phyloP scores from a whole-genome alignment of 2,329 filamentous ascomycete species.

The Waltergamsia citrina region DNA sequence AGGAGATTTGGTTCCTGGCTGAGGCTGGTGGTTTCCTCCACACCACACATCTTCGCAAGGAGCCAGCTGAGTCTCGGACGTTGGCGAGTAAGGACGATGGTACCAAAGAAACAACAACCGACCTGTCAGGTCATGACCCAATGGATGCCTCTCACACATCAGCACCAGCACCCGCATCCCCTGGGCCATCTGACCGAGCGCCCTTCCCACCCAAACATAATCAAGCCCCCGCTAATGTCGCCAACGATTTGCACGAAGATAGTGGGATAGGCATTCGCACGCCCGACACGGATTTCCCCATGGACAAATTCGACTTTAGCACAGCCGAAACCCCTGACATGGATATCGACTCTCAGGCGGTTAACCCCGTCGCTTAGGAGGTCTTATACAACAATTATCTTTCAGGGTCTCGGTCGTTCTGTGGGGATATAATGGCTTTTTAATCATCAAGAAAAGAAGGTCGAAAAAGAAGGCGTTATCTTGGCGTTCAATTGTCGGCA shows the following conservation, averaged over 20 bases:
- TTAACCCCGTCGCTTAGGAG: too few relatives aligned
- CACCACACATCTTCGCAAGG: background rate
- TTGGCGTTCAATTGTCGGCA: too few relatives aligned
- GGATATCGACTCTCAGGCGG: too few relatives aligned
- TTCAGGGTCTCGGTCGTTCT: too few relatives aligned
- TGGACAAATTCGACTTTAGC: conserved; percentile 46
- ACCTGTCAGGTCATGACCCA: too few relatives aligned
- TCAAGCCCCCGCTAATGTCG: conserved; percentile 22
- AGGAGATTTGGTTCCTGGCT: conserved; percentile 85
- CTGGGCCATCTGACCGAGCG: conserved; percentile 19
- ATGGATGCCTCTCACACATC: too few relatives aligned
- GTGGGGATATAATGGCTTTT: too few relatives aligned
- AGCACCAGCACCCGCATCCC: background rate
- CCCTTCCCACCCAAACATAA: conserved; percentile 39
- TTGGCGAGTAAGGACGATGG: too few relatives aligned
- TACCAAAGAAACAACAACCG: too few relatives aligned
- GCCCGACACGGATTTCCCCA: conserved; percentile 54
- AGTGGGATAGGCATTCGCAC: conserved; percentile 66
- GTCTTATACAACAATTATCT: too few relatives aligned
- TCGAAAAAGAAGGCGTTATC: too few relatives aligned
- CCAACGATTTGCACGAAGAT: conserved; percentile 50
- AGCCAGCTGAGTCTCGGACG: conserved; percentile 16
- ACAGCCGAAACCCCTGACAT: conserved; percentile 1
- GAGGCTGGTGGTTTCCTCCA: conserved; percentile 80
- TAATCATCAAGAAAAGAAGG: too few relatives aligned